Evolutionary conservation across 208 protist genomes (phyloP).

Genomic region (Trypanosoma vivax): DNA sequence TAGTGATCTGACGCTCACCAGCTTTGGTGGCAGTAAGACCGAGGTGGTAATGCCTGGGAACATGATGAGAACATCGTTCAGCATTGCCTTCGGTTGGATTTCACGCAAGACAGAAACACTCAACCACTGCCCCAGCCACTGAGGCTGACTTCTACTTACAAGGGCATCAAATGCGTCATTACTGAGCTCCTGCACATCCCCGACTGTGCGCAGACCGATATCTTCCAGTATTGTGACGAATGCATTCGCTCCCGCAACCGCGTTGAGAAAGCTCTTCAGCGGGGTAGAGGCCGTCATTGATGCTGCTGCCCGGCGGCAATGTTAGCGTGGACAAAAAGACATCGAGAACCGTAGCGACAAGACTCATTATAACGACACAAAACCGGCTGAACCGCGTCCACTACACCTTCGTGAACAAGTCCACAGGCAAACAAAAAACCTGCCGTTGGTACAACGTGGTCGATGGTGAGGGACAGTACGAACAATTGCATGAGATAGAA

Average conservation of each 20-base stretch:
- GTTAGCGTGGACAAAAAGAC: slow-evolving; percentile 77
- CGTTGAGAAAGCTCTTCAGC: slow-evolving; percentile 4
- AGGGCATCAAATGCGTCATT: slow-evolving; percentile 62
- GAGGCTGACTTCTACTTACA: slow-evolving; percentile 23
- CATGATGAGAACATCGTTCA: slow-evolving; percentile 43
- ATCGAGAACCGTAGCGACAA: slow-evolving; percentile 56
- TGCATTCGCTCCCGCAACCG: slow-evolving; percentile 4
- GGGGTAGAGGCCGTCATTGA: slow-evolving; percentile 25
- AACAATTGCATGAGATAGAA: slow-evolving; percentile 11
- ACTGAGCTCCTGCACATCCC: slow-evolving; percentile 76
- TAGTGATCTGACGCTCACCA: slow-evolving; percentile 50
- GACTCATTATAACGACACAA: slow-evolving; percentile 64
- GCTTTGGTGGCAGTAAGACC: slow-evolving; percentile 24
- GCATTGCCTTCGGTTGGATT: slow-evolving; percentile 40
- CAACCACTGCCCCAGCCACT: slow-evolving; percentile 47
- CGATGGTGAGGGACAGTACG: slow-evolving; percentile 6
- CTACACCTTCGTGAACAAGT: slow-evolving; percentile 36
- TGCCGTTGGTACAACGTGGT: slow-evolving; percentile 53
- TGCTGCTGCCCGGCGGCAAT: slow-evolving; percentile 6
- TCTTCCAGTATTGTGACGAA: slow-evolving; percentile 58
- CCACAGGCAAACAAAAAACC: slow-evolving; percentile 74
- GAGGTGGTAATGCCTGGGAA: slow-evolving; percentile 52
- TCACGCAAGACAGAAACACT: slow-evolving; percentile 47
- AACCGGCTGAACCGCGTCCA: slow-evolving; percentile 61
- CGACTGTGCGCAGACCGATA: slow-evolving; percentile 52